Conservation (phyloP, 768 basidiomycete genomes). For the Rhizopogon vesiculosus region DNA sequence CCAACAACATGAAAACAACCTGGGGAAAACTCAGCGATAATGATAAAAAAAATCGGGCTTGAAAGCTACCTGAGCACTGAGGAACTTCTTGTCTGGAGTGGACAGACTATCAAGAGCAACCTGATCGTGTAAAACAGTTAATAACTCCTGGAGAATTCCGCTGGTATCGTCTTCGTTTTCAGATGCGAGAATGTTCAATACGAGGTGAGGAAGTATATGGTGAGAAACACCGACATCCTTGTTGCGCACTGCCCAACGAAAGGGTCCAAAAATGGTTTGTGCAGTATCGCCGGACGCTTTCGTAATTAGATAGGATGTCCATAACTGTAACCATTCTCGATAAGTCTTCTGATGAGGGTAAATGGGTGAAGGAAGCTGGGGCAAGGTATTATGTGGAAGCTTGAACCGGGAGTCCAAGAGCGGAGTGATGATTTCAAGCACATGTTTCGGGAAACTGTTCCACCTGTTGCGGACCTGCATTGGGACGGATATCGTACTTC, state of each 20-base stretch:
- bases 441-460: slow-evolving; percentile 75
- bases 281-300: slow-evolving; percentile 56
- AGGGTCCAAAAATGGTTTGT: slow-evolving; percentile 68
- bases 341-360: slow-evolving; percentile 78
- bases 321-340: slow-evolving; percentile 92
- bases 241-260: slow-evolving; percentile 72
- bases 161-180: slow-evolving; percentile 58
- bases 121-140: slow-evolving; percentile 84
- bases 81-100: slow-evolving; percentile 72
- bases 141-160: slow-evolving; percentile 70
- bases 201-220: slow-evolving; percentile 86
- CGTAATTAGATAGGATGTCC: slow-evolving; percentile 79
- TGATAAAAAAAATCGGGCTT: background rate
- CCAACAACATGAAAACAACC: slow-evolving; percentile 92
- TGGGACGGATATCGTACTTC: slow-evolving; percentile 45
- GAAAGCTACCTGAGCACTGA: slow-evolving; percentile 84
- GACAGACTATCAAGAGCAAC: slow-evolving; percentile 56
- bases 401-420: slow-evolving; percentile 69
- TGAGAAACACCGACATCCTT: slow-evolving; percentile 95
- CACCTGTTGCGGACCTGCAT: slow-evolving; percentile 72
- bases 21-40: slow-evolving; percentile 24
- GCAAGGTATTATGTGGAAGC: slow-evolving; percentile 38
- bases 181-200: slow-evolving; percentile 79
- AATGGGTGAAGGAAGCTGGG: slow-evolving; percentile 59
- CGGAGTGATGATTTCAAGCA: slow-evolving; percentile 82